These are phyloP conservation scores for Aspergillus transmontanensis DNA, from an alignment of 2,329 filamentous ascomycete species.

Conservation along the genomic window DNA sequence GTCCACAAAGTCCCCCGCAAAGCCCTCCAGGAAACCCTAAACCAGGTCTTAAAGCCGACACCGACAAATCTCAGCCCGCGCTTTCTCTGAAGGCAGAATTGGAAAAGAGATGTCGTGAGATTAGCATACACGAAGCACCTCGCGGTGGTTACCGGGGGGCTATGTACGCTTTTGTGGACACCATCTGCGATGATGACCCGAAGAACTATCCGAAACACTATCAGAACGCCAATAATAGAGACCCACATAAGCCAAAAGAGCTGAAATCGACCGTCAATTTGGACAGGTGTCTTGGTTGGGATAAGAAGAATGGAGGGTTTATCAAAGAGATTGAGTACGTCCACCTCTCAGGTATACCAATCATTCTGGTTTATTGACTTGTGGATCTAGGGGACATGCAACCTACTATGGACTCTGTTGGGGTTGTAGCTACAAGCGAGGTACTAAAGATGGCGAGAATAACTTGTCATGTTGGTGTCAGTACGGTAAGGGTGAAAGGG, in stretches of 20 bases:
- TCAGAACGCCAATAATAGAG: background rate
- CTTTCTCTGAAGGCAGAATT: background rate
- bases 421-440: background rate
- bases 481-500: background rate
- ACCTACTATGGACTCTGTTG: background rate
- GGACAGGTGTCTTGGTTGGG: background rate
- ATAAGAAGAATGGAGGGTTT: background rate
- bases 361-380: background rate
- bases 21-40: background rate
- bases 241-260: background rate
- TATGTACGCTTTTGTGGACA: background rate
- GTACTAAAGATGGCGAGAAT: background rate
- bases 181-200: background rate
- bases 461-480: background rate
- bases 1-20: too few species aligned
- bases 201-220: background rate
- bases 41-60: background rate
- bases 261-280: background rate
- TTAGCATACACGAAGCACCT: background rate
- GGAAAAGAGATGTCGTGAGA: background rate
- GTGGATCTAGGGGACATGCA: background rate
- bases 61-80: too few species aligned
- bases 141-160: too few species aligned
- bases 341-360: background rate
- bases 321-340: background rate